A percentile compares a stretch with the other conserved stretches of the same genome.
Evolutionary conservation across 768 basidiomycete genomes (phyloP).

Genomic region (Amyloporia xantha): DNA sequence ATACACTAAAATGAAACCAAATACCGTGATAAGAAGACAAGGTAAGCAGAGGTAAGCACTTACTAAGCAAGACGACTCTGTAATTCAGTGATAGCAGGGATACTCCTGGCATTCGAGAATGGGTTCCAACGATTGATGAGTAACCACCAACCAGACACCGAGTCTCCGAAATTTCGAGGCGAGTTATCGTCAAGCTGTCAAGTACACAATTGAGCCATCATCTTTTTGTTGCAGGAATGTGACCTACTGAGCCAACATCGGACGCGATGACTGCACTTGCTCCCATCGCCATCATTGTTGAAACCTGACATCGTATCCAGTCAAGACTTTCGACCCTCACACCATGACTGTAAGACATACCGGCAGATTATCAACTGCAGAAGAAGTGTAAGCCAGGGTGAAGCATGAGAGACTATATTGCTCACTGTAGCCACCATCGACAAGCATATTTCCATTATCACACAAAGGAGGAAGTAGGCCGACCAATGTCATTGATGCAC

Average conservation of each 20-base stretch:
- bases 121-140: conserved; percentile 91
- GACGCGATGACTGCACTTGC: conserved; percentile 86
- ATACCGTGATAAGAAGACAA: not conserved
- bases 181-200: conserved; percentile 72
- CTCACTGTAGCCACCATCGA: conserved; percentile 85
- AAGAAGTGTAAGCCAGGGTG: conserved; percentile 8
- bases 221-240: not conserved
- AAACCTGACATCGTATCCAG: conserved; percentile 48
- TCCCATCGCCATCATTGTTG: conserved; percentile 89
- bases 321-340: conserved; percentile 1
- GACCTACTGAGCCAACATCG: conserved; percentile 82
- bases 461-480: conserved; percentile 92
- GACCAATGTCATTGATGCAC: conserved; percentile 96
- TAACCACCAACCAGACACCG: conserved; percentile 94
- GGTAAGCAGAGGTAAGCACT: conserved; percentile 26
- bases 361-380: conserved; percentile 80
- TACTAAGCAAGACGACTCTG: conserved; percentile 94
- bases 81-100: conserved; percentile 90
- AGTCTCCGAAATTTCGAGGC: conserved; percentile 90
- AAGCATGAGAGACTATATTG: not conserved
- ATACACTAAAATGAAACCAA: conserved; percentile 64
- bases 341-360: conserved; percentile 37
- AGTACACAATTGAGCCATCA: not conserved
- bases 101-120: conserved; percentile 66
- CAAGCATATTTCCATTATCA: conserved; percentile 88